Evolutionary conservation across 495 filamentous ascomycete genomes (phyloP), one percentile per base, ranked within the genome.

Genomic region (Podospora australis): DNA sequence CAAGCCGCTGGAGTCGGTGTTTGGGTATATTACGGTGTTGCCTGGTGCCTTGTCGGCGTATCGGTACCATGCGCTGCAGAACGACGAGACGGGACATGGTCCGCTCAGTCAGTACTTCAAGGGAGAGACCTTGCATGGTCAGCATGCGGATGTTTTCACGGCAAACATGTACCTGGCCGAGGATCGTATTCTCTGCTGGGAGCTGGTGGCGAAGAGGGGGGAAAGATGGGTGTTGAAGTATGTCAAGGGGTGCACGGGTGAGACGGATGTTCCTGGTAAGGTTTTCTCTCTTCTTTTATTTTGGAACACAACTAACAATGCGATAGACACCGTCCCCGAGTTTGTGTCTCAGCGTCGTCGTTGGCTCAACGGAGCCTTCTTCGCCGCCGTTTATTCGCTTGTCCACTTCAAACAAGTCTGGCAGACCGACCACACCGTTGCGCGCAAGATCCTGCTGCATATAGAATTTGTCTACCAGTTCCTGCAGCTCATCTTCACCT

Each of bases 91-190:
- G 16, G 94, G 92, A 8, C 88, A 97, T 61, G 94, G 94, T 0
- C 94, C 94, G 1, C 65, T 99, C 38, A 95, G 88, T 60, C 92
- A 99, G 67, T 99, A 99, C 66, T 99, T 99, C 80, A 97, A 97
- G 70, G 94, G 94, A 51, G 94, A 99, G 69, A 96, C 90, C 2
- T 64, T 99, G 46, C 91, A 96, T 61, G 94, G 94, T 9, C 88
- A 96, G 57, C 88, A 97, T 62, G 92, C 94, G 3, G 94, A 97
- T 62, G 90, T 99, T 6, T 99, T 99, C 61, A 97, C 94, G 0
- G 94, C 94, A 4, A 99, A 99, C 59, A 99, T 99, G 94, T 97
- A 97, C 59, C 73, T 99, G 38, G 94, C 94, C 10, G 94, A 99
- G 63, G 94, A 99, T 71, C 85, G 94, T 68, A 99, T 99, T 66